Percentiles rank a stretch among this genome's conserved stretches.
These are phyloP conservation scores for Diplogelasinospora grovesii DNA, from an alignment of 495 filamentous ascomycete genomes.

Conservation along the genomic window DNA sequence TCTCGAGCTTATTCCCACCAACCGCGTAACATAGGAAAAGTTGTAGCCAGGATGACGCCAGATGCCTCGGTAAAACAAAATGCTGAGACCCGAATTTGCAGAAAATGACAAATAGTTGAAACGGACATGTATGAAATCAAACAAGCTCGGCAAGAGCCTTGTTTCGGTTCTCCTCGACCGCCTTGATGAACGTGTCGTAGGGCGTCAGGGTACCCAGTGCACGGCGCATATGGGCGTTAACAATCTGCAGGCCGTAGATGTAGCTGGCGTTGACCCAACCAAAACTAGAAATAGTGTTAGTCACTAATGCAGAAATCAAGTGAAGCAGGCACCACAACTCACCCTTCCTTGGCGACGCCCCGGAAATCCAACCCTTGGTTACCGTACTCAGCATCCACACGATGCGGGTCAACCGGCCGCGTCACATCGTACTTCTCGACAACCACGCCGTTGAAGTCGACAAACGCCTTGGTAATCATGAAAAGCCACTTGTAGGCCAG, in stretches of 20 bases:
- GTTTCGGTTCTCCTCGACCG: constrained; percentile 37
- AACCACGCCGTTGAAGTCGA: constrained; percentile 94
- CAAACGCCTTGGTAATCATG: constrained; percentile 95
- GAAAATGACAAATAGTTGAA: neutral
- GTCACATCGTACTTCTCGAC: constrained; percentile 99
- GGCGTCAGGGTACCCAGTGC: constrained; percentile 78
- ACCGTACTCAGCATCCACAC: constrained; percentile 92
- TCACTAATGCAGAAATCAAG: constrained; percentile 1
- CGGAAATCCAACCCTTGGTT: constrained; percentile 94
- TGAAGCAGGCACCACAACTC: constrained; percentile 47
- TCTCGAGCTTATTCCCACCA: too few species aligned
- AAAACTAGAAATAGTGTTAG: constrained; percentile 13
- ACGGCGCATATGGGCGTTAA: constrained; percentile 77
- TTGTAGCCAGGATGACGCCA: too few species aligned
- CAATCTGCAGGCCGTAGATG: constrained; percentile 76
- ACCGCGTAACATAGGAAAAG: too few species aligned
- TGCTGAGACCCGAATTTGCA: too few species aligned
- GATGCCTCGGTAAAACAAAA: too few species aligned
- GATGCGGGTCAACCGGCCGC: constrained; percentile 75
- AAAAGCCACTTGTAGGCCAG: constrained; percentile 92
- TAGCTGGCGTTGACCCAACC: constrained; percentile 99
- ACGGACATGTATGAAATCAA: constrained; percentile 10
- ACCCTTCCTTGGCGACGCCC: constrained; percentile 93
- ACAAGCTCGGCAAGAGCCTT: constrained; percentile 35
- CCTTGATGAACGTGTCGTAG: constrained; percentile 65